These are phyloP conservation scores for Neonectria faginata DNA, from an alignment of 2,329 filamentous ascomycete species.

Conservation along the genomic window DNA sequence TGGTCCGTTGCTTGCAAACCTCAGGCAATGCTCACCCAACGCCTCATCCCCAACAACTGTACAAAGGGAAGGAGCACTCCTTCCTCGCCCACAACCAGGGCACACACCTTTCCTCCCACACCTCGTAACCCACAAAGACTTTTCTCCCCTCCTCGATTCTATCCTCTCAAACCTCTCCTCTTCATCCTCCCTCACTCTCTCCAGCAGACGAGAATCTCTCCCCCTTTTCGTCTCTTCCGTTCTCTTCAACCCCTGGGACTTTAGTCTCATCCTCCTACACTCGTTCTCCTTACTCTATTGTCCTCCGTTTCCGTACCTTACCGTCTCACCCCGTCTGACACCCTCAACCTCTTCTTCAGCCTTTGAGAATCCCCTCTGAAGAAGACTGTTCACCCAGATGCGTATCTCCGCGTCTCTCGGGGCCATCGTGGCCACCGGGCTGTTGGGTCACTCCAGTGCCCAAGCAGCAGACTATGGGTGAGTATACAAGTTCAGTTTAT, in stretches of 20 bases:
- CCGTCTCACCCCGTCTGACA: conserved; percentile 1
- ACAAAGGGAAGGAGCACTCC: conserved; percentile 37
- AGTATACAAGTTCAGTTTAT: conserved; percentile 27
- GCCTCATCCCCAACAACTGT: conserved; percentile 36
- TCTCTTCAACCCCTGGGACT: conserved; percentile 32
- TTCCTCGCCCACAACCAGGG: conserved; percentile 22
- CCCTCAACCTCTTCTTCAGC: not conserved
- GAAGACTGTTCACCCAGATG: conserved; percentile 50
- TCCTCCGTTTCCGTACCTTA: conserved; percentile 9
- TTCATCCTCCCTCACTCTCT: conserved; percentile 37
- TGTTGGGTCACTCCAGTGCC: conserved; percentile 49
- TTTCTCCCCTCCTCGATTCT: conserved; percentile 32
- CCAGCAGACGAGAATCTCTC: conserved; percentile 25
- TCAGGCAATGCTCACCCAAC: conserved; percentile 26
- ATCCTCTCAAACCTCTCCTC: conserved; percentile 23
- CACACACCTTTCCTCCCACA: conserved; percentile 25
- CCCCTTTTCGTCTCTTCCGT: conserved; percentile 33
- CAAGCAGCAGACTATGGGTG: conserved; percentile 51
- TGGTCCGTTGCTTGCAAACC: conserved; percentile 10
- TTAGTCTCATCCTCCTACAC: conserved; percentile 19
- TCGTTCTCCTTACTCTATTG: conserved; percentile 25
- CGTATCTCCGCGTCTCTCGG: conserved; percentile 52
- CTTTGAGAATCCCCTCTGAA: conserved; percentile 1
- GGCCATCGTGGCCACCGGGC: conserved; percentile 51
- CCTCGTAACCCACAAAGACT: conserved; percentile 12